Conservation (phyloP, 2,329 filamentous ascomycete genomes). For the Amauroascus verrucosus region DNA sequence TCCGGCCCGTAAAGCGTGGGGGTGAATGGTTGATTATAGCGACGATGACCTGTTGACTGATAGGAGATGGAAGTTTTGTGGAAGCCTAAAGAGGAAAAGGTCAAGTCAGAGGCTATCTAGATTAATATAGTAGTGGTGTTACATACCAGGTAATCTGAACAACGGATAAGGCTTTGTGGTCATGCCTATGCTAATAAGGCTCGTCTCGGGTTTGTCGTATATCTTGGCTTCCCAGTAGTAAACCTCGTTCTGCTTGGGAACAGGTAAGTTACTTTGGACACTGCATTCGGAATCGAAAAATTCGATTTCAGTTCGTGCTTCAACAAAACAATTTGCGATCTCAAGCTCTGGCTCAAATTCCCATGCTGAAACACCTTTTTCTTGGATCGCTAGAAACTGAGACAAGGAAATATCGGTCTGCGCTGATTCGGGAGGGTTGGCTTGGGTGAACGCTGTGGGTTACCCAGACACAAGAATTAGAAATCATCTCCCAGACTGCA, state of each 20-base stretch:
- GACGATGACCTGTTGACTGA: slow-evolving; percentile 72
- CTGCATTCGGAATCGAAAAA: slow-evolving; percentile 98
- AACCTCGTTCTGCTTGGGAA: slow-evolving; percentile 97
- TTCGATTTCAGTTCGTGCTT: slow-evolving; percentile 91
- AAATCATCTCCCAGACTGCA: too few relatives aligned
- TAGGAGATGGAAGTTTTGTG: slow-evolving; percentile 92
- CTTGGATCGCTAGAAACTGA: slow-evolving; percentile 95
- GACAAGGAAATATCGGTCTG: slow-evolving; percentile 96
- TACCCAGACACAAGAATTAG: slow-evolving; percentile 15
- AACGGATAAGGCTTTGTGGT: slow-evolving; percentile 94
- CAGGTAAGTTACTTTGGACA: slow-evolving; percentile 89
- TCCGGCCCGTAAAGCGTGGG: slow-evolving; percentile 70
- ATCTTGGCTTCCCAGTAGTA: slow-evolving; percentile 99
- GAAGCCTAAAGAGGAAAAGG: slow-evolving; percentile 49
- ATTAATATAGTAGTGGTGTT: neutral
- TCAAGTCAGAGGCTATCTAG: slow-evolving; percentile 11
- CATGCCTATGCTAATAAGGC: slow-evolving; percentile 81
- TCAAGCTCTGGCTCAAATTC: slow-evolving; percentile 98
- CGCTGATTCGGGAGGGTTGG: slow-evolving; percentile 86
- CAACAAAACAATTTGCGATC: slow-evolving; percentile 97
- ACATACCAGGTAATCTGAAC: slow-evolving; percentile 81
- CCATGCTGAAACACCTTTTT: slow-evolving; percentile 99
- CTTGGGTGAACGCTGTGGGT: slow-evolving; percentile 71
- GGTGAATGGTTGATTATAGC: slow-evolving; percentile 86
- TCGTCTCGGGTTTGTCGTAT: slow-evolving; percentile 89